phyloP scores from a whole-genome alignment of 768 basidiomycete species.

The Pleurotus djamor region DNA sequence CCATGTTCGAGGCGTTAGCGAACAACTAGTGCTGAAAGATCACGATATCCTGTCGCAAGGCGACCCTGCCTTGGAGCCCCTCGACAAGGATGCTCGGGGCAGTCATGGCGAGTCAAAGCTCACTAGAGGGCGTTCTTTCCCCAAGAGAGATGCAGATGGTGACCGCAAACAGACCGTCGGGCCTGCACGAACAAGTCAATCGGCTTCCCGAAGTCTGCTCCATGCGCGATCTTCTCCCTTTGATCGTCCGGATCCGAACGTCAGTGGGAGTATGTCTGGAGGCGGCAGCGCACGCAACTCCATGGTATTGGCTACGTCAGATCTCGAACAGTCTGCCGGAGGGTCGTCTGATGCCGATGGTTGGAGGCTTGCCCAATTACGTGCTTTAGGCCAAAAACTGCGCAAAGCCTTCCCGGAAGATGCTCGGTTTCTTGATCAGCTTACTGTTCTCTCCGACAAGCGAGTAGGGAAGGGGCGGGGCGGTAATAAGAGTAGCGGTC shows the following conservation, averaged over 20 bases:
- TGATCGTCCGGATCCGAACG: background rate
- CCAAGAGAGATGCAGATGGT: background rate
- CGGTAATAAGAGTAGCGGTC: background rate
- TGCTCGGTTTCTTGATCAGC: background rate
- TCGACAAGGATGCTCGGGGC: background rate
- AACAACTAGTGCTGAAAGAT: background rate
- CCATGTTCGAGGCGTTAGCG: background rate
- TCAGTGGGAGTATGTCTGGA: background rate
- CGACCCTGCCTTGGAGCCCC: background rate
- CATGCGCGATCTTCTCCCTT: slow-evolving; percentile 1
- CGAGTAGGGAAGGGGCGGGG: background rate
- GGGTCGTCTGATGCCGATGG: background rate
- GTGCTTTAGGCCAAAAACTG: slow-evolving; percentile 54
- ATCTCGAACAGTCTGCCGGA: background rate
- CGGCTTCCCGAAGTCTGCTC: background rate
- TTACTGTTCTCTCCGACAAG: background rate
- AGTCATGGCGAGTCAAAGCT: background rate
- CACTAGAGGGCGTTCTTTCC: background rate
- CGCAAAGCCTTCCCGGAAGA: slow-evolving; percentile 58
- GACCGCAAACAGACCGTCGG: background rate
- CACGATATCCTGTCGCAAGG: background rate
- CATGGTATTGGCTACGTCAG: background rate
- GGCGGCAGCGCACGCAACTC: background rate
- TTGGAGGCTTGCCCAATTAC: slow-evolving; percentile 34
- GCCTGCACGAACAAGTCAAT: background rate